Evolutionary conservation across 805 yeast genomes (phyloP).

Genomic region (Yarrowia sp.): DNA sequence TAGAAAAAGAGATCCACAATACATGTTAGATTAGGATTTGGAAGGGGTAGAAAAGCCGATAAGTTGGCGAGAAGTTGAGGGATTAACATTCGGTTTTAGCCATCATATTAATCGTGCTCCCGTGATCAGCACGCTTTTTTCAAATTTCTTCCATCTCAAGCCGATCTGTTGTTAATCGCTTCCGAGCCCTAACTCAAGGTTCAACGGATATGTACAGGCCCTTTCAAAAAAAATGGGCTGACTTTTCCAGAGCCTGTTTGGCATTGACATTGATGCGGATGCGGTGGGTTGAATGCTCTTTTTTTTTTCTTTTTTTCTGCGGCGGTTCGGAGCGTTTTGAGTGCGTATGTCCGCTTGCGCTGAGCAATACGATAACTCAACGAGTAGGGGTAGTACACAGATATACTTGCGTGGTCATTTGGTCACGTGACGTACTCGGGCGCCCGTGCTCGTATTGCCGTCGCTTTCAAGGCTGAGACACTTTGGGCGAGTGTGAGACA

Average conservation of each 20-base stretch:
- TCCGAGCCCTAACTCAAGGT: background rate
- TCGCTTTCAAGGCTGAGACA: background rate
- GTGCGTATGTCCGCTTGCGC: background rate
- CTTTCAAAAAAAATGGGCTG: conserved; percentile 11
- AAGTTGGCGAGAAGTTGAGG: too few relatives aligned
- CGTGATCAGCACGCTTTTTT: background rate
- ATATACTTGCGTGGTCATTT: too few relatives aligned
- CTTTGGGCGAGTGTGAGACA: background rate
- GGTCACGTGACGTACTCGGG: too few relatives aligned
- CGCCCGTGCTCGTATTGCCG: too few relatives aligned
- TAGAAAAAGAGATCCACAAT: background rate
- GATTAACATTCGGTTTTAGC: too few relatives aligned
- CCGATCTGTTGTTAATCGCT: background rate
- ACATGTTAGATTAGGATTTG: background rate
- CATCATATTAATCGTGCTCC: too few relatives aligned
- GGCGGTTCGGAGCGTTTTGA: background rate
- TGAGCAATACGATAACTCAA: too few relatives aligned
- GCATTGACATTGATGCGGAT: background rate
- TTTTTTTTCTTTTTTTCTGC: background rate
- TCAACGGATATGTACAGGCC: conserved; percentile 22
- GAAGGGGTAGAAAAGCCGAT: background rate
- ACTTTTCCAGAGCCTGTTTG: background rate
- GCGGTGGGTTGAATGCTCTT: background rate
- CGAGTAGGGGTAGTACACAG: too few relatives aligned
- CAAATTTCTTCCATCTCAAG: background rate